These are phyloP conservation scores for Boletus sp. DNA, from an alignment of 1,284 basidiomycete genomes.

Conservation along the genomic window DNA sequence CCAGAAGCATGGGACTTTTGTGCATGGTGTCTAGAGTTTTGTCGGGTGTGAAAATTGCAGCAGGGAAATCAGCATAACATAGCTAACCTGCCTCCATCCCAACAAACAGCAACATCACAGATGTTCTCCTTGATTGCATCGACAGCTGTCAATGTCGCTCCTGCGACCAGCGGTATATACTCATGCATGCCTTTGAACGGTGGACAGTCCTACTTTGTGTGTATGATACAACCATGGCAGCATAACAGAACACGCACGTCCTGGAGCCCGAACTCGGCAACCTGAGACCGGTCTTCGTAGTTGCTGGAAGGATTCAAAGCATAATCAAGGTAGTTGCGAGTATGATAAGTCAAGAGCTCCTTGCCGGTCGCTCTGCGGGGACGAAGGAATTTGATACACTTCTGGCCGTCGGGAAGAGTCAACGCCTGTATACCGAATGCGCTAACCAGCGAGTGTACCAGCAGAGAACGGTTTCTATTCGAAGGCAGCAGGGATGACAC, in stretches of 20 bases:
- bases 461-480: constrained; percentile 72
- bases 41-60: neutral
- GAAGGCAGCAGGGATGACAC: constrained; percentile 75
- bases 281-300: constrained; percentile 14
- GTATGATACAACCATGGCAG: neutral
- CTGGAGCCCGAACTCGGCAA: constrained; percentile 60
- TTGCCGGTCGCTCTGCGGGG: constrained; percentile 50
- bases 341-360: constrained; percentile 56
- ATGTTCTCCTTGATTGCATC: constrained; percentile 51
- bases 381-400: constrained; percentile 42
- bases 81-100: constrained; percentile 76
- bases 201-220: constrained; percentile 69
- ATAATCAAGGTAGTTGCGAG: constrained; percentile 53
- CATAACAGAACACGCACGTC: constrained; percentile 43
- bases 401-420: constrained; percentile 24
- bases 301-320: constrained; percentile 39
- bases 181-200: constrained; percentile 63
- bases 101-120: constrained; percentile 69
- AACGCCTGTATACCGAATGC: constrained; percentile 52
- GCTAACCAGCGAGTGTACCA: constrained; percentile 73
- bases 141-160: constrained; percentile 73
- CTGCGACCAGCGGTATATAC: constrained; percentile 72
- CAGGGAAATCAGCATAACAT: neutral
- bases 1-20: constrained; percentile 74
- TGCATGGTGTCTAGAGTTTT: constrained; percentile 62